phyloP scores from a whole-genome alignment of 23 red algal genomes.

The Porphyridium purpureum region DNA sequence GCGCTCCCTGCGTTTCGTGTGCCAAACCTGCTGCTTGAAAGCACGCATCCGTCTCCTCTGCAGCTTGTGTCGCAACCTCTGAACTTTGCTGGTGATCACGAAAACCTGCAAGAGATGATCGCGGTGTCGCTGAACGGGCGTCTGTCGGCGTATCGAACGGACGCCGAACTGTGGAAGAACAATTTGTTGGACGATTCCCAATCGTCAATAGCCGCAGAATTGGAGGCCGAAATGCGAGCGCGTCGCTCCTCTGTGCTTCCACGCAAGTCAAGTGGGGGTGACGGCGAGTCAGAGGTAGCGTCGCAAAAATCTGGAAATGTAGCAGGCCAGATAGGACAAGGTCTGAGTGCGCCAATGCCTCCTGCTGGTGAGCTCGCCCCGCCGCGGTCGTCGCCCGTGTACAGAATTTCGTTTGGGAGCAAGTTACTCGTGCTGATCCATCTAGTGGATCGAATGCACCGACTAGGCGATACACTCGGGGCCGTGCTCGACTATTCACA shows the following conservation, averaged over 20 bases:
- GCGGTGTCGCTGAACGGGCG: constrained; percentile 61
- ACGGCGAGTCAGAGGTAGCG: too few relatives aligned
- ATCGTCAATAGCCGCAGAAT: too few relatives aligned
- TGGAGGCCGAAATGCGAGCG: too few relatives aligned
- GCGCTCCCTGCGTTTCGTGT: too few relatives aligned
- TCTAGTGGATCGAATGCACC: constrained; percentile 33
- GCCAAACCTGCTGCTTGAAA: too few relatives aligned
- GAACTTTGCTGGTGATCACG: constrained; percentile 8
- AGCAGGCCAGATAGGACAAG: too few relatives aligned
- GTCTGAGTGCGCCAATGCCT: too few relatives aligned
- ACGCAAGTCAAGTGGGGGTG: too few relatives aligned
- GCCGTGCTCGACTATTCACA: constrained; percentile 44
- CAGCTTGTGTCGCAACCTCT: constrained; percentile 9
- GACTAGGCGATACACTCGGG: constrained; percentile 30
- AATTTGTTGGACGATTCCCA: constrained; percentile 6
- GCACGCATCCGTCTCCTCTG: constrained; percentile 12
- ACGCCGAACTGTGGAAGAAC: constrained; percentile 32
- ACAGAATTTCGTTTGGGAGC: constrained; percentile 16
- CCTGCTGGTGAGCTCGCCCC: too few relatives aligned
- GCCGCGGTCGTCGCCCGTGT: too few relatives aligned
- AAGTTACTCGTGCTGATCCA: constrained; percentile 29
- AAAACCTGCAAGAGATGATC: constrained; percentile 50
- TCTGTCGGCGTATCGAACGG: constrained; percentile 23
- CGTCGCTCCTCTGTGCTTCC: too few relatives aligned
- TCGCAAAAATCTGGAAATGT: too few relatives aligned